phyloP scores from a whole-genome alignment of 208 protist species.

The Trypanosoma conorhini region DNA sequence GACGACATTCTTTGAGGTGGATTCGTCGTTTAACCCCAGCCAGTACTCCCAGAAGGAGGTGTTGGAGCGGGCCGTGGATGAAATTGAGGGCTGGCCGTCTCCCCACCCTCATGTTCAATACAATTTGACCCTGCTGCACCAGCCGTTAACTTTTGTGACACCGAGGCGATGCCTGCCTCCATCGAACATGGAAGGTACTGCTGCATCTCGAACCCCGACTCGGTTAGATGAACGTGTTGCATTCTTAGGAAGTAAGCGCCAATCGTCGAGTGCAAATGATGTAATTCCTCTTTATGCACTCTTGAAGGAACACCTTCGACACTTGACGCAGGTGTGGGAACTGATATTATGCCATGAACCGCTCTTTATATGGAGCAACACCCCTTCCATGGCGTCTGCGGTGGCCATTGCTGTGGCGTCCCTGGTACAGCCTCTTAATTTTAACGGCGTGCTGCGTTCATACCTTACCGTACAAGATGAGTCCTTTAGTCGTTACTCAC shows the following conservation, averaged over 20 bases:
- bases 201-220: conserved; percentile 3
- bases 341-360: conserved; percentile 79
- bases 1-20: conserved; percentile 55
- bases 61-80: conserved; percentile 57
- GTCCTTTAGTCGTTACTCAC: conserved; percentile 53
- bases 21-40: conserved; percentile 59
- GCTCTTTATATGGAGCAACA: conserved; percentile 80
- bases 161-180: conserved; percentile 43
- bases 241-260: conserved; percentile 24
- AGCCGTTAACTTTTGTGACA: conserved; percentile 74
- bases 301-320: conserved; percentile 61
- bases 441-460: conserved; percentile 56
- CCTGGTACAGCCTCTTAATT: conserved; percentile 72
- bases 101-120: conserved; percentile 81
- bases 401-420: conserved; percentile 68
- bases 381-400: conserved; percentile 71
- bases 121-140: conserved; percentile 63
- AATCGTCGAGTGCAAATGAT: conserved; percentile 38
- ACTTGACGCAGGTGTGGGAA: conserved; percentile 86
- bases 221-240: conserved; percentile 24
- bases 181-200: neutral
- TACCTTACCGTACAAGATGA: conserved; percentile 90
- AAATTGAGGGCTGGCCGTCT: conserved; percentile 75
- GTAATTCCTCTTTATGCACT: conserved; percentile 71
- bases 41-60: conserved; percentile 76